Base-by-base conservation (phyloP, 2,329 filamentous ascomycete species). In the Colletotrichum graminicola region DNA sequence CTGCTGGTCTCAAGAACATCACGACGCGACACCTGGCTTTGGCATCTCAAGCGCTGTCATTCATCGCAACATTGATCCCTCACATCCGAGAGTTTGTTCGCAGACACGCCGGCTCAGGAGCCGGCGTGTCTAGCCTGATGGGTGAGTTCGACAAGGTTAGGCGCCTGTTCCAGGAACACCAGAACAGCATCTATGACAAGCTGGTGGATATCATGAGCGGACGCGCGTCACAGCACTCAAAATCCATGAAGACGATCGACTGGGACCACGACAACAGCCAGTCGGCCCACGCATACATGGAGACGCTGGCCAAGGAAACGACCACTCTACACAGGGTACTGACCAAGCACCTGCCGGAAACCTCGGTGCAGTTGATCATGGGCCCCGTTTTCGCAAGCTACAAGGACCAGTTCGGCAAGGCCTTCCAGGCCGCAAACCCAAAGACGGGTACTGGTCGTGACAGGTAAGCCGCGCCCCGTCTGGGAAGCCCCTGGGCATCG, bases 1-100 rank as follows among this genome's bases (percentile, higher is more conserved):
- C 93, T 32, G 96, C 95, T 1, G 95, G 95, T 0, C 85, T 99
- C 26, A 97, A 94, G 80, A 98, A 98, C 77, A 99, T 99, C 79
- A 97, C 94, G 0, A 97, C 96, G 0, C 96, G 96, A 76, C 95
- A 99, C 81, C 88, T 99, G 1, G 95, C 96, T 0, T 89, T 98
- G 23, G 95, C 96, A 2, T 95, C 93, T 0, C 95, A 98, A 80
- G 93, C 95, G 0, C 83, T 98, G 26, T 92, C 92, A 55, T 98
- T 99, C 79, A 90, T 97, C 56, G 93, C 95, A 32, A 91, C 94
- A 0, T 85, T 98, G 1, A 91, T 97, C 5, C 95, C 96, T 0
- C 95, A 98, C 78, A 88, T 98, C 36, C 91, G 95, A 55, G 96
- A 98, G 81, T 97, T 97, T 76, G 90, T 97, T 29, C 92, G 96